phyloP scores from a whole-genome alignment of 23 red algal genomes.

The Pyropia yezoensis region DNA sequence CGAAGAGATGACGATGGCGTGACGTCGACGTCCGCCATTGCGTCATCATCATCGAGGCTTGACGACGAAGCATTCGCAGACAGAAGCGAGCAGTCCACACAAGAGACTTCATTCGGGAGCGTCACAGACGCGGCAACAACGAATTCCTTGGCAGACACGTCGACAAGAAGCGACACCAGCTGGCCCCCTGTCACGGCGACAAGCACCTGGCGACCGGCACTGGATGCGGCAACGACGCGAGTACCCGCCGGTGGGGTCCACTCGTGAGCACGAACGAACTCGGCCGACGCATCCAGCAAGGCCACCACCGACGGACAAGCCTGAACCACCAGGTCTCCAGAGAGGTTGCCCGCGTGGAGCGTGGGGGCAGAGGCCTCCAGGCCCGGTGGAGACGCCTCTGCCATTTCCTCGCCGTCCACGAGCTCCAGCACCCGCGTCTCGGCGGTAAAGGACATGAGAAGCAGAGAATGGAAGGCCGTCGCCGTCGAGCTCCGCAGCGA shows the following conservation, averaged over 20 bases:
- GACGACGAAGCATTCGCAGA: no score
- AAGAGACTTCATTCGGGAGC: slow-evolving; percentile 72
- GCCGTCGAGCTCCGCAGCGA: slow-evolving; percentile 42
- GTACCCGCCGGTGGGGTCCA: slow-evolving; percentile 54
- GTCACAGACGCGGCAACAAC: slow-evolving; percentile 36
- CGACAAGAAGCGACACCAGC: slow-evolving; percentile 54
- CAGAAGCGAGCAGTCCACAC: slow-evolving; percentile 58
- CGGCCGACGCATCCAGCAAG: slow-evolving; percentile 35
- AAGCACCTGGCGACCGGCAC: slow-evolving; percentile 56
- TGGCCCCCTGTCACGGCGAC: slow-evolving; percentile 61
- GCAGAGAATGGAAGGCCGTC: slow-evolving; percentile 51
- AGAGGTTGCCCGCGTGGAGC: slow-evolving; percentile 50
- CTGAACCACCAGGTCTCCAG: slow-evolving; percentile 64
- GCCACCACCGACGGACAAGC: slow-evolving; percentile 54
- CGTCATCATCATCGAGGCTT: no score
- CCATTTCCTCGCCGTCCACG: slow-evolving; percentile 66
- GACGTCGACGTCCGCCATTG: background rate
- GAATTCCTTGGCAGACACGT: slow-evolving; percentile 21
- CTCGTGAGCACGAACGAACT: slow-evolving; percentile 19
- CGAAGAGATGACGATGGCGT: background rate
- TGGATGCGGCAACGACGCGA: slow-evolving; percentile 56
- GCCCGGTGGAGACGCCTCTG: slow-evolving; percentile 33
- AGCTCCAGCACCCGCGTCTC: slow-evolving; percentile 75
- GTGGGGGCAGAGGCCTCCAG: slow-evolving; percentile 63
- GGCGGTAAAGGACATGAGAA: slow-evolving; percentile 73